Conservation (phyloP, 495 filamentous ascomycete species). For the Jackrogersella multiformis region DNA sequence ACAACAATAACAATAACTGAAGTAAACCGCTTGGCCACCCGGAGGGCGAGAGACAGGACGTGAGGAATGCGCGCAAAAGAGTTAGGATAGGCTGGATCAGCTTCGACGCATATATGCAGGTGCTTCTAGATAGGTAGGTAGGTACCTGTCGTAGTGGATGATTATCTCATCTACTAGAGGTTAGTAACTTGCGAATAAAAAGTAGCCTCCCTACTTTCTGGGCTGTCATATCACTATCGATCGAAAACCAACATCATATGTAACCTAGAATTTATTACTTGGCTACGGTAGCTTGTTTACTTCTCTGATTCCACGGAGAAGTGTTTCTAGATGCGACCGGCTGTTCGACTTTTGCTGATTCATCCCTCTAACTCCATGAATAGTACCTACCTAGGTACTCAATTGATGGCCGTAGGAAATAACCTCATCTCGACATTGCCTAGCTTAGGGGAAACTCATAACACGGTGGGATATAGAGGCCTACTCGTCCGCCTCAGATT, state of each 20-base stretch:
- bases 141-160: not conserved
- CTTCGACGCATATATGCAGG: too few species aligned
- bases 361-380: constrained; percentile 29
- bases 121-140: too few species aligned
- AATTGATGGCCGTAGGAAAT: constrained; percentile 8
- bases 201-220: too few species aligned
- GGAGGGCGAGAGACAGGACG: too few species aligned
- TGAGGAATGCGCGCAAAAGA: too few species aligned
- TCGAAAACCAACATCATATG: not conserved
- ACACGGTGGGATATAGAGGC: not conserved
- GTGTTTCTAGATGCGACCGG: constrained; percentile 19
- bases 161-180: not conserved
- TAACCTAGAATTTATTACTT: constrained; percentile 20
- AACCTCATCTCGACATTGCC: constrained; percentile 7
- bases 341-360: constrained; percentile 19
- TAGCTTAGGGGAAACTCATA: constrained; percentile 10
- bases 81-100: too few species aligned
- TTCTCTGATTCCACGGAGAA: constrained; percentile 10
- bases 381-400: constrained; percentile 12
- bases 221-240: too few species aligned
- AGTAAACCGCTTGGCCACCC: too few species aligned
- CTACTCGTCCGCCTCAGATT: constrained; percentile 33
- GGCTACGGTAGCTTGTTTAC: not conserved
- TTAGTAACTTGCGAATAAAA: too few species aligned
- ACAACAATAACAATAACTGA: too few species aligned